Percentiles rank a stretch among this genome's conserved stretches.
Conservation (phyloP, 2,329 filamentous ascomycete species). For the Chaetoscypha palmicola region DNA sequence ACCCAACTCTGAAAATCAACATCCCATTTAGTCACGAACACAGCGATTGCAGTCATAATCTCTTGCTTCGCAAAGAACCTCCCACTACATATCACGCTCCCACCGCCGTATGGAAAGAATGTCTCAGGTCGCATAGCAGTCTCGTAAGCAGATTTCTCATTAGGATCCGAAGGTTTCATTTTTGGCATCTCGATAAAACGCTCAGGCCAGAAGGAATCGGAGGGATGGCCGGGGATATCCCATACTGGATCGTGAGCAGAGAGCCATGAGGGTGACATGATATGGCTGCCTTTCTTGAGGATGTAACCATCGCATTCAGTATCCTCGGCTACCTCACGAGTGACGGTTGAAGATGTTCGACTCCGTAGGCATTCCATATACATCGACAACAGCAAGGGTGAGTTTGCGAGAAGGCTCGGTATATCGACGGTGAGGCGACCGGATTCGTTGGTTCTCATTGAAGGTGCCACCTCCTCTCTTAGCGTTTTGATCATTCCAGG, state of each 20-base stretch:
- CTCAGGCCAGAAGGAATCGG: conserved; percentile 14
- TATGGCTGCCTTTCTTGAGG: conserved; percentile 12
- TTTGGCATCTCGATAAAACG: conserved; percentile 19
- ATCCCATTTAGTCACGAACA: conserved; percentile 16
- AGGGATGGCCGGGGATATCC: conserved; percentile 13
- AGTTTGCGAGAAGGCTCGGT: conserved; percentile 9
- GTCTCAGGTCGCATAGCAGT: conserved; percentile 12
- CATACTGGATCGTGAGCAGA: conserved; percentile 11
- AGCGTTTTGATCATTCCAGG: conserved; percentile 11
- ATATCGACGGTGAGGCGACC: conserved; percentile 10
- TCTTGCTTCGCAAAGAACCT: conserved; percentile 20
- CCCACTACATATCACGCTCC: conserved; percentile 15
- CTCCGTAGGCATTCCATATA: conserved; percentile 13
- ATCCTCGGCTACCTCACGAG: conserved; percentile 8
- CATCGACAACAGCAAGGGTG: conserved; percentile 10
- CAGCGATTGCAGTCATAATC: conserved; percentile 9
- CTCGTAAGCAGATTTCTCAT: conserved; percentile 11
- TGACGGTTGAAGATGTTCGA: conserved; percentile 10
- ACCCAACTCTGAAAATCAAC: conserved; percentile 10
- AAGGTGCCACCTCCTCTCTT: conserved; percentile 10
- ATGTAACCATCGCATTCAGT: conserved; percentile 14
- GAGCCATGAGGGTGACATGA: conserved; percentile 14
- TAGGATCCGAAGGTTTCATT: conserved; percentile 8
- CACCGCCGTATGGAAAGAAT: conserved; percentile 15
- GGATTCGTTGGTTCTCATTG: not conserved